Evolutionary conservation across 495 filamentous ascomycete genomes (phyloP), one percentile per base, ranked within the genome.

Genomic region (Astrothelium macrocarpum): DNA sequence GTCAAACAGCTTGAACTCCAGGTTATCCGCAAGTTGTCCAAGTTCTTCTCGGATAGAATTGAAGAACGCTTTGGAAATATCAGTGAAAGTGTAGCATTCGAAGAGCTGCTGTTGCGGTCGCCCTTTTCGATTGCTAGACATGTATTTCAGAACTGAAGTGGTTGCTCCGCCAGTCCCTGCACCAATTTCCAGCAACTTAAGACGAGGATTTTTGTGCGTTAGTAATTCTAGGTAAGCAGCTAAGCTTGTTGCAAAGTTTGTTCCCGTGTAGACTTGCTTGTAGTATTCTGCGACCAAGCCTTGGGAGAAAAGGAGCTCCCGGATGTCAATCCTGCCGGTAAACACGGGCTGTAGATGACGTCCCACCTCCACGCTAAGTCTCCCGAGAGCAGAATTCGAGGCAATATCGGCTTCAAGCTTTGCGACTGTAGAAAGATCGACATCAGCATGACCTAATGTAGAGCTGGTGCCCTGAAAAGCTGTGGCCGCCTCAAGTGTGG

Each of bases 111-210:
- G 34, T 39, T 5, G 34, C 34, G 14, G 31, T 2, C 53, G 12
- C 14, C 31, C 14, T 34, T 32, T 2, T 53, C 39, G 29, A 5
- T 7, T n/a, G 36, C 14, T 39, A 14, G 34, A 39, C 10, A 32
- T 32, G 31, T 59, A 39, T 1, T 62, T 36, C 25, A 71, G 36
- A 23, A 64, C 28, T 2, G 23, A 28, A 7, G 20, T 46, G 11
- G 69, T 69, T 3, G 53, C 28, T 42, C 60, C 67, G 7, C 69
- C 69, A 23, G 62, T 67, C 7, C 69, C 69, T n/a, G 64, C 69
- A 23, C 69, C 69, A 25, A 71, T 53, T 36, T 71, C 67, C 2
- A 71, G 65, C 1, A 71, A 60, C 28, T 60, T 59, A 1, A 66
- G 61, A 5, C 56, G n/a, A 45, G 65, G 62, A 32, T 67, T 64